Base-by-base conservation (phyloP, 2,329 filamentous ascomycete species). In the Aspergillus pseudoviridinutans region DNA sequence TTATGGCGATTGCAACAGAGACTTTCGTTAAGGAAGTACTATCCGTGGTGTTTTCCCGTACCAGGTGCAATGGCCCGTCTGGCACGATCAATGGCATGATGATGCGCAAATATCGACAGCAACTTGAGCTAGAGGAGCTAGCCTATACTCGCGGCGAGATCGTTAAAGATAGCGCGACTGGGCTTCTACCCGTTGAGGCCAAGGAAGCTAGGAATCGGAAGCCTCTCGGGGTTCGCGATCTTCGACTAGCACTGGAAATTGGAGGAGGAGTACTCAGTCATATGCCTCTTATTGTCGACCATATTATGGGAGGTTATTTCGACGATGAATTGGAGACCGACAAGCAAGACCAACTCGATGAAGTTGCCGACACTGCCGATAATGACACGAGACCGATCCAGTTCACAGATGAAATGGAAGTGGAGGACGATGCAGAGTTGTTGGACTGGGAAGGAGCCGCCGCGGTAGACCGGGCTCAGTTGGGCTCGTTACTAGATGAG, bases 171-270 rank as follows among this genome's bases (percentile, higher is more conserved):
- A 87, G 89, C 58, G 74, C 76, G 22, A 87, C 84, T 50, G 92
- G 92, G 1, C 75, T 96, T 28, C 76, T 97, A 5, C 93, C 92
- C 0, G 78, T 92, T 38, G 92, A 97, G 73, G 85, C 89, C 3
- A 91, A 89, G 69, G 87, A 88, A 54, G 87, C 89, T 17, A 84
- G 84, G 55, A 85, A 88, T 65, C 82, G 91, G 42, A 84, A 86
- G 5, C 85, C 90, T 0, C 75, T 97, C 1, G 87, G 87, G 14
- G 88, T 93, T 76, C 85, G 87, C 20, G 93, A 97, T 71, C 74
- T 97, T 50, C 83, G 89, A 41, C 78, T 96, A 3, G 86, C 90
- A 0, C 73, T 96, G 17, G 85, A 89, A 58, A 82, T 96, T 62
- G 87, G 88, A 12, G 90, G 94, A 54, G 85, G 84, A 27, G 87